These are phyloP conservation scores for Macrotyloma uniflorum DNA, from an alignment of 306 rosid genomes.

Conservation along the genomic window DNA sequence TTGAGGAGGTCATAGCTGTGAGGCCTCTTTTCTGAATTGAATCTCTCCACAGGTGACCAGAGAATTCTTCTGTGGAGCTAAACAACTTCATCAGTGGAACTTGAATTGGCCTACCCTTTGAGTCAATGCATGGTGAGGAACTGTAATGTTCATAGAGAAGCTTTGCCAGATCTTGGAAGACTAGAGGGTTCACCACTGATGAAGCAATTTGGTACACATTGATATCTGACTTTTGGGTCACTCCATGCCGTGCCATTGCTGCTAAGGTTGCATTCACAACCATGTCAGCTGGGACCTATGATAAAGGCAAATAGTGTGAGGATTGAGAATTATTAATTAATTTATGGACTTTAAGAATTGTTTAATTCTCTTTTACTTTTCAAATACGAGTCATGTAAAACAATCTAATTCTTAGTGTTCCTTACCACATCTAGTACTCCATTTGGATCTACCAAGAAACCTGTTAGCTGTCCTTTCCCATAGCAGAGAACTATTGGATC, in stretches of 20 bases:
- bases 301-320: conserved; percentile 17
- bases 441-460: conserved; percentile 84
- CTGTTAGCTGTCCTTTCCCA: conserved; percentile 91
- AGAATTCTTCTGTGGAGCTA: conserved; percentile 80
- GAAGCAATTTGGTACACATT: conserved; percentile 91
- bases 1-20: conserved; percentile 54
- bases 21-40: conserved; percentile 63
- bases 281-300: conserved; percentile 95
- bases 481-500: conserved; percentile 92
- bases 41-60: conserved; percentile 79
- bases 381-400: background rate
- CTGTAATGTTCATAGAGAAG: conserved; percentile 72
- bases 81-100: conserved; percentile 86
- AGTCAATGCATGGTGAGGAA: conserved; percentile 72
- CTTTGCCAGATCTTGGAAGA: conserved; percentile 61
- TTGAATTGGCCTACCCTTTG: conserved; percentile 73
- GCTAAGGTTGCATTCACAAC: conserved; percentile 92
- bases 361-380: conserved; percentile 11
- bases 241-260: conserved; percentile 87
- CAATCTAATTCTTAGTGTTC: conserved; percentile 1
- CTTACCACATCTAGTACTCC: conserved; percentile 92
- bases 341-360: background rate
- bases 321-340: background rate
- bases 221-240: conserved; percentile 58
- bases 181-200: conserved; percentile 80